Evolutionary conservation across 1,284 basidiomycete species (phyloP).

Genomic region (Sporisorium exsertum): DNA sequence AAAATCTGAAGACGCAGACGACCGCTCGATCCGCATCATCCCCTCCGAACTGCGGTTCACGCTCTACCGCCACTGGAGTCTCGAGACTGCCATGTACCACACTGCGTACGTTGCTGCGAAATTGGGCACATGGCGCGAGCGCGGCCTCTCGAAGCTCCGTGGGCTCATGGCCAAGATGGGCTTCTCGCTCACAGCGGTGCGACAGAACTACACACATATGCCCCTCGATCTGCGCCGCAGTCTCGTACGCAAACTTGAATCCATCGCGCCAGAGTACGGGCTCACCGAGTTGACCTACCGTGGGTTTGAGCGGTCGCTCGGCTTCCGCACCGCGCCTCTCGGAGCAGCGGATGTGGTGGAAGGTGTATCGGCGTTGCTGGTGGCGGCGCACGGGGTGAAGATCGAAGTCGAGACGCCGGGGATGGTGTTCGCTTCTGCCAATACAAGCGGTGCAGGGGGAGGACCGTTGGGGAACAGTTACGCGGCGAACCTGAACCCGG

Average conservation of each 20-base stretch:
- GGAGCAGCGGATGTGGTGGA: constrained; percentile 95
- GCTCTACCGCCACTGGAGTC: constrained; percentile 95
- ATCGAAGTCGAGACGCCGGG: constrained; percentile 78
- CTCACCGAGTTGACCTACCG: constrained; percentile 93
- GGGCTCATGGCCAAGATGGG: constrained; percentile 99
- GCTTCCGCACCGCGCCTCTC: constrained; percentile 85
- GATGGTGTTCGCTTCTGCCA: constrained; percentile 44
- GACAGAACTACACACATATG: constrained; percentile 95
- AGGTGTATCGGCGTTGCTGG: constrained; percentile 85
- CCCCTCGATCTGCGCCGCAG: constrained; percentile 89
- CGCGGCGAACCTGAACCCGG: constrained; percentile 29
- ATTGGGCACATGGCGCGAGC: constrained; percentile 95
- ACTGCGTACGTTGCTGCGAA: constrained; percentile 95
- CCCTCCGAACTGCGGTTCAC: constrained; percentile 77
- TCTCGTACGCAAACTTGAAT: constrained; percentile 84
- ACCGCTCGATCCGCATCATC: constrained; percentile 58
- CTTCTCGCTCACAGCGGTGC: constrained; percentile 90
- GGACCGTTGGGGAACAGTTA: constrained; percentile 28
- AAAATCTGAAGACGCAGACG: constrained; percentile 58
- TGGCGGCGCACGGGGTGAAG: constrained; percentile 87
- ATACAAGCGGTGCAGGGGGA: neutral
- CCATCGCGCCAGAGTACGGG: constrained; percentile 94
- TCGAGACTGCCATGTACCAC: constrained; percentile 98
- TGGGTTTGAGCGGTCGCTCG: constrained; percentile 90
- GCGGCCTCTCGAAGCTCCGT: constrained; percentile 86